A percentile compares a stretch with the other conserved stretches of the same genome.
These are phyloP conservation scores for Tetrapyrgos nigripes DNA, from an alignment of 1,284 basidiomycete genomes.

Conservation along the genomic window DNA sequence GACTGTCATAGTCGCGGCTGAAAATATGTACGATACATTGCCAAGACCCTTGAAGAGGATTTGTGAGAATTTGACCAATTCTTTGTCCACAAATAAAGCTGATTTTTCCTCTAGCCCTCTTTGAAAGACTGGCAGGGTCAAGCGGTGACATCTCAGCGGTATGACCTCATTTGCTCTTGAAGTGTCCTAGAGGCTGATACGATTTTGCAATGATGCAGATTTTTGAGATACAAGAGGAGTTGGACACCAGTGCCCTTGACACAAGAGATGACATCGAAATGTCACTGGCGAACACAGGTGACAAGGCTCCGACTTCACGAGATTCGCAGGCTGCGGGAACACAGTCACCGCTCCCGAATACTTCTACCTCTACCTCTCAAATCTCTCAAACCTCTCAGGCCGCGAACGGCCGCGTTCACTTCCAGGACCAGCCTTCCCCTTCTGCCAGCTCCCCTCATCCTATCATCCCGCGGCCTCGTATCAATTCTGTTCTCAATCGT, in stretches of 20 bases:
- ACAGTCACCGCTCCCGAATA: slow-evolving; percentile 8
- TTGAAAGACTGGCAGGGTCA: slow-evolving; percentile 80
- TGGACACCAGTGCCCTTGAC: slow-evolving; percentile 64
- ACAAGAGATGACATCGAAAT: slow-evolving; percentile 32
- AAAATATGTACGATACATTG: slow-evolving; percentile 73
- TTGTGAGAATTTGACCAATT: slow-evolving; percentile 52
- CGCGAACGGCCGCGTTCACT: slow-evolving; percentile 18
- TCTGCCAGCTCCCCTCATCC: slow-evolving; percentile 28
- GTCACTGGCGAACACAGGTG: slow-evolving; percentile 34
- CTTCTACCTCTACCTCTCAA: slow-evolving; percentile 20
- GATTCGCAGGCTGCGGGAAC: slow-evolving; percentile 1
- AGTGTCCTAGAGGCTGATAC: background rate
- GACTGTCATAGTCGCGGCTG: slow-evolving; percentile 68
- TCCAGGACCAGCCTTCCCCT: slow-evolving; percentile 24
- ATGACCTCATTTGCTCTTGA: slow-evolving; percentile 38
- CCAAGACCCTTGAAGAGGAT: slow-evolving; percentile 76
- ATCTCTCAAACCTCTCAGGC: slow-evolving; percentile 5
- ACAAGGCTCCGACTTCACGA: slow-evolving; percentile 20
- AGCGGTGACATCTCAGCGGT: slow-evolving; percentile 79
- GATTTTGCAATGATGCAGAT: slow-evolving; percentile 51
- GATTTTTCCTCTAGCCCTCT: slow-evolving; percentile 58
- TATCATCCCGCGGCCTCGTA: slow-evolving; percentile 45
- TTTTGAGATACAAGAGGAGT: slow-evolving; percentile 83
- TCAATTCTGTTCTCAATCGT: slow-evolving; percentile 53
- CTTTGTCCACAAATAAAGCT: slow-evolving; percentile 7